Evolutionary conservation across 495 filamentous ascomycete species (phyloP).

Genomic region (Trichocladium uniseriatum): DNA sequence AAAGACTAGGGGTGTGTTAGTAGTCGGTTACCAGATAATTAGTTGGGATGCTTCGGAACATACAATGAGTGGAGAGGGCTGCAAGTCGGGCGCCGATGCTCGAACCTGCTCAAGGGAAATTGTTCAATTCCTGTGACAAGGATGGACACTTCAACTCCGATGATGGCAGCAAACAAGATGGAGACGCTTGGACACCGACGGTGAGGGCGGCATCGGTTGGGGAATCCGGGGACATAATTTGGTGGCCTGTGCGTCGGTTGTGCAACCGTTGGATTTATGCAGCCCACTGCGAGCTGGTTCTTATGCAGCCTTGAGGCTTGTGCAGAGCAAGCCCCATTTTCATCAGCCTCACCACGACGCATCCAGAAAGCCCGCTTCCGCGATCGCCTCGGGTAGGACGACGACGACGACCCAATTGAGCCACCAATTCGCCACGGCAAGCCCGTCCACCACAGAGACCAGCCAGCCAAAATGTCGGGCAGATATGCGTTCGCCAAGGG

Average conservation of each 20-base stretch:
- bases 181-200: conserved; percentile 2
- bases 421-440: conserved; percentile 6
- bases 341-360: conserved; percentile 7
- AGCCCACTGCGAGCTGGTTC: too few relatives aligned
- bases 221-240: neutral
- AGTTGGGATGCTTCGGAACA: too few relatives aligned
- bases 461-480: conserved; percentile 57
- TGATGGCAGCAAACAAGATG: neutral
- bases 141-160: conserved; percentile 8
- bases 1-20: too few relatives aligned
- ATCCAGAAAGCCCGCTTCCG: conserved; percentile 9
- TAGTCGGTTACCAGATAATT: neutral
- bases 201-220: neutral
- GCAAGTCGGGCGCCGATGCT: neutral
- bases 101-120: neutral
- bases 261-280: neutral
- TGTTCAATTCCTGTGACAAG: neutral
- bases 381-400: conserved; percentile 1
- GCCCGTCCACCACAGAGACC: neutral
- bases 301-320: neutral
- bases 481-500: conserved; percentile 84
- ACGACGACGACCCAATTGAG: conserved; percentile 12
- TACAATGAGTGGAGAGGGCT: conserved; percentile 8
- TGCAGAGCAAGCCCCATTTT: conserved; percentile 14
- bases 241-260: neutral